phyloP scores from a whole-genome alignment of 2,329 filamentous ascomycete species.

The Pseudopithomyces maydicus region DNA sequence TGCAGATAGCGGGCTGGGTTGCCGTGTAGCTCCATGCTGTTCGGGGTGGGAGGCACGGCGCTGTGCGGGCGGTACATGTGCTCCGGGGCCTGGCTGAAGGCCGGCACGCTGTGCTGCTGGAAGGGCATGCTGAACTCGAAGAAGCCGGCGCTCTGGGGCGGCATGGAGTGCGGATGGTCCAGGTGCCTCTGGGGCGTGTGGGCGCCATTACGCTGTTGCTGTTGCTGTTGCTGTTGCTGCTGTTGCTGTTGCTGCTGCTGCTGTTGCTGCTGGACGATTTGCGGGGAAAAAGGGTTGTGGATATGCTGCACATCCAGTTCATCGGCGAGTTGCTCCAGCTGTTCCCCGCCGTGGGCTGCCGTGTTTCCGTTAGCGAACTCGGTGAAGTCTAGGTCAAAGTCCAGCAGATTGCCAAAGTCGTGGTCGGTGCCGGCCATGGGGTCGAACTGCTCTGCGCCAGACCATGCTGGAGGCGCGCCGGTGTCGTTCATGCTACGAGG shows the following conservation, averaged over 20 bases:
- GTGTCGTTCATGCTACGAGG: constrained; percentile 32
- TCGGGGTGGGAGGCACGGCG: constrained; percentile 78
- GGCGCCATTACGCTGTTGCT: constrained; percentile 23
- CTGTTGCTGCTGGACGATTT: constrained; percentile 2
- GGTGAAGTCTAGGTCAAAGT: constrained; percentile 43
- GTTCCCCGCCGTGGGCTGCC: constrained; percentile 22
- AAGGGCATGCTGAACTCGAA: constrained; percentile 42
- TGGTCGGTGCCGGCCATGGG: constrained; percentile 49
- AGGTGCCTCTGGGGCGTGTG: constrained; percentile 10
- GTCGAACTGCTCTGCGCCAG: constrained; percentile 46
- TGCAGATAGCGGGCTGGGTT: constrained; percentile 62
- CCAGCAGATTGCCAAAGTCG: constrained; percentile 50
- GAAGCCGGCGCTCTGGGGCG: constrained; percentile 31
- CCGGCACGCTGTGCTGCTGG: constrained; percentile 40
- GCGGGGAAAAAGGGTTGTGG: constrained; percentile 35
- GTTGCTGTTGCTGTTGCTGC: not conserved
- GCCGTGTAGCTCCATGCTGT: constrained; percentile 76
- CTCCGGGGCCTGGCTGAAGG: constrained; percentile 49
- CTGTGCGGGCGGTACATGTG: constrained; percentile 56
- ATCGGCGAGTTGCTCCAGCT: constrained; percentile 39
- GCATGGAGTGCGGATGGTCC: constrained; percentile 22
- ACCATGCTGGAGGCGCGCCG: constrained; percentile 42
- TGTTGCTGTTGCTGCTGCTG: constrained; percentile 13
- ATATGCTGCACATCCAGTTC: constrained; percentile 41
- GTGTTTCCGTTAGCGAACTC: constrained; percentile 27